Base-by-base conservation (phyloP, 495 filamentous ascomycete genomes). In the Neurospora discreta region DNA sequence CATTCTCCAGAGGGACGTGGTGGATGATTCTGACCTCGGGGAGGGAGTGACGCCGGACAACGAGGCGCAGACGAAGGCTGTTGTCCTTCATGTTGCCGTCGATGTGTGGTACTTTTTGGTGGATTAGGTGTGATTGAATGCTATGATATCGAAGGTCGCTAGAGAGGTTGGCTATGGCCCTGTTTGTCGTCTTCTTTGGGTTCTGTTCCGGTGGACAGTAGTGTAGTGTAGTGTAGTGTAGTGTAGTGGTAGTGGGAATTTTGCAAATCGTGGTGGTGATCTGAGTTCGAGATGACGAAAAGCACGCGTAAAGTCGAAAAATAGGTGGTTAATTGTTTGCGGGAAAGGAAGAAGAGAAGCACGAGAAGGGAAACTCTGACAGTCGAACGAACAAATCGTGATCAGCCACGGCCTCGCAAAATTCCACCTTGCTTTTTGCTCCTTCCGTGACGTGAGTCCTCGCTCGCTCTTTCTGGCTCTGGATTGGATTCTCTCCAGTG, bases 1-100 rank as follows among this genome's bases (percentile, higher is more conserved):
- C 87, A 20, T 82, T 84, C 11, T 85, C 86, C 71, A 86, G 84
- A 20, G 83, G 78, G 69, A 88, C 85, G 58, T 85, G 83, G 92
- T 94, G 98, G 68, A 97, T 84, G 70, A 97, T 83, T 71, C 89
- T 87, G 43, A 88, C 89, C 38, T 91, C 84, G 26, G 95, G 94
- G 36, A 98, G 86, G 8, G 85, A 87, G 81, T 98, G 89, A 44
- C 95, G 92, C 67, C 91, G 89, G 44, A 99, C 90, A 3, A 88
- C 87, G 20, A 99, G 84, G 71, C 92, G 92, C 70, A 99, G 87
- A 74, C 95, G 90, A 88, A 98, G 94, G 69, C 13, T 70, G 71
- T 33, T 71, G 15, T 74, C 73, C 43, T 68, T 70, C 78, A 78
- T 78, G 39, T 78, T 74, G 41, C 69, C 65, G 41, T 74, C 73